Conservation (phyloP, 257 asterid genomes). For the Gynochthodes officinalis region DNA sequence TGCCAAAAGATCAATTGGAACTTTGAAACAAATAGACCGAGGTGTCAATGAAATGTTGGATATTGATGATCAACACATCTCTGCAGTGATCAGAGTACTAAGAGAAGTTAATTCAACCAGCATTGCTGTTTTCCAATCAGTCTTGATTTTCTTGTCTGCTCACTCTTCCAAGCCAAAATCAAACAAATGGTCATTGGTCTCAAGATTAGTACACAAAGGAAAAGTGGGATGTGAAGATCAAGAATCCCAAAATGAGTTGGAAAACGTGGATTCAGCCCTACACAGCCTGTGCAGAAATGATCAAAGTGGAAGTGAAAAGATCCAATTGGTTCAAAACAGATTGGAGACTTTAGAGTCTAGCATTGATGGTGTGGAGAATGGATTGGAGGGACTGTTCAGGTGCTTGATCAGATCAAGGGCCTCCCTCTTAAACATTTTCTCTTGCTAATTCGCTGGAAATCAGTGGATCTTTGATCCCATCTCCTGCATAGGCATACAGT, state of each 20-base stretch:
- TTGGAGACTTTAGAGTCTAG: conserved; percentile 20
- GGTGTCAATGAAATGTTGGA: conserved; percentile 12
- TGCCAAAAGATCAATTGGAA: conserved; percentile 16
- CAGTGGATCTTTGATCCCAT: background rate
- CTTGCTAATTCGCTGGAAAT: conserved; percentile 1
- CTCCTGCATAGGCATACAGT: background rate
- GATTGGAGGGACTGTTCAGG: conserved; percentile 26
- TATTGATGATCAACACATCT: background rate
- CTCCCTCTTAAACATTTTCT: conserved; percentile 22
- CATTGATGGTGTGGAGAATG: conserved; percentile 20
- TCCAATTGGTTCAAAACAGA: conserved; percentile 14
- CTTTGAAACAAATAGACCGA: conserved; percentile 25
- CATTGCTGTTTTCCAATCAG: conserved; percentile 18
- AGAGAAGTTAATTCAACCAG: conserved; percentile 23
- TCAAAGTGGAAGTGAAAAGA: conserved; percentile 10
- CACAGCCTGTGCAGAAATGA: conserved; percentile 11
- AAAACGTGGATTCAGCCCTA: conserved; percentile 14
- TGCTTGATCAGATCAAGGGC: conserved; percentile 25
- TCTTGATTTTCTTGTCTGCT: conserved; percentile 22
- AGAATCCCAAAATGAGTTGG: conserved; percentile 18
- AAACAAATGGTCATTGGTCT: conserved; percentile 28
- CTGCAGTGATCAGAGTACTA: conserved; percentile 10
- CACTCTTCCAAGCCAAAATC: conserved; percentile 24
- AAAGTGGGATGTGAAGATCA: conserved; percentile 17
- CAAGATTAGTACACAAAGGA: conserved; percentile 29